Evolutionary conservation across 176 grass and related monocot species (phyloP), one percentile per base, ranked within the genome.

Genomic region (Canna indica): DNA sequence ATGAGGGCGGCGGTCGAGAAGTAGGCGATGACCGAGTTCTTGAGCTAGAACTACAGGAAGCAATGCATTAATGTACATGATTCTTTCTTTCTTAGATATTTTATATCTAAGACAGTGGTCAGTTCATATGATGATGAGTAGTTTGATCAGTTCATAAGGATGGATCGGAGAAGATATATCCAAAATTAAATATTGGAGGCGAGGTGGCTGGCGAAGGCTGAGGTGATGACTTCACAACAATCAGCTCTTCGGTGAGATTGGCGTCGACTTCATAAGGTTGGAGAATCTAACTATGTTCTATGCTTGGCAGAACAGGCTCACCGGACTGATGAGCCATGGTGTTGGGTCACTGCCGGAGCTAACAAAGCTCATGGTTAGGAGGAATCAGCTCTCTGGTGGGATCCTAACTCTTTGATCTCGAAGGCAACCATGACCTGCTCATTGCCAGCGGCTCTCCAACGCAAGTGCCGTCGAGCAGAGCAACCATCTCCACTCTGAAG

Each of bases 201-300:
- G n/a, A n/a, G n/a, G n/a, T n/a, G n/a, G n/a, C n/a, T n/a, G n/a
- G n/a, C n/a, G n/a, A n/a, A n/a, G n/a, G n/a, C n/a, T n/a, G n/a
- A n/a, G n/a, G n/a, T n/a, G n/a, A n/a, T n/a, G n/a, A n/a, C n/a
- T n/a, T n/a, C n/a, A 99, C 80, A 99, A 93, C 86, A 99, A 99
- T 74, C 75, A 56, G 66, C 86, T 99, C 0, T 80, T 89, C 29
- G 89, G 94, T 0, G 74, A 70, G 76, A 87, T 90, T 62, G 70
- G 28, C 62, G 74, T 99, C 67, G 86, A 99, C 71, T 99, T 99
- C 84, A 22, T 41, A 46, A 52, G 61, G 45, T 61, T 99, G 31
- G 48, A 70, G 46, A 99, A 93, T 73, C 94, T 93, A 15, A 99
- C 94, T 8, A 69, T 99, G 29, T 99, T 99, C 75, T 99, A 93